phyloP scores from a whole-genome alignment of 768 basidiomycete species.

The Hygrocybe coccinea region DNA sequence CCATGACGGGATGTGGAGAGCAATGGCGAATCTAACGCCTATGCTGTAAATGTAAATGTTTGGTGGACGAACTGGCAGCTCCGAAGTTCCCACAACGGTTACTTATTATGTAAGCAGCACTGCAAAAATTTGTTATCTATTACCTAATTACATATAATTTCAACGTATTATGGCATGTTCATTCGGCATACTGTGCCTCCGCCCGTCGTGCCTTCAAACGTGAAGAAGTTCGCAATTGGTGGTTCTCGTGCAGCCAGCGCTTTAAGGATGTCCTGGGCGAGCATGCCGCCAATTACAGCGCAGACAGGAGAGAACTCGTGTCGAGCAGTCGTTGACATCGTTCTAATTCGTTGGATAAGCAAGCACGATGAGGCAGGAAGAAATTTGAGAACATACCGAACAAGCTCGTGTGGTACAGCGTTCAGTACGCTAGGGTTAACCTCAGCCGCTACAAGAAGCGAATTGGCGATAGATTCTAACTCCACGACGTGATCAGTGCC shows the following conservation, averaged over 20 bases:
- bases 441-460: conserved; percentile 53
- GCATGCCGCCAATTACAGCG: conserved; percentile 90
- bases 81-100: no score
- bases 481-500: conserved; percentile 44
- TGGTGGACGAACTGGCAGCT: not conserved
- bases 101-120: no score
- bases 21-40: not conserved
- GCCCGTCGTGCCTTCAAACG: conserved; percentile 81
- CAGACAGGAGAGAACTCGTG: conserved; percentile 91
- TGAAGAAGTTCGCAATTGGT: conserved; percentile 88
- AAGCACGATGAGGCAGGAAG: conserved; percentile 5
- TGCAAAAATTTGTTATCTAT: no score
- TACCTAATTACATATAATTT: no score
- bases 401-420: conserved; percentile 50
- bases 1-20: conserved; percentile 21
- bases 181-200: conserved; percentile 62
- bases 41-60: not conserved
- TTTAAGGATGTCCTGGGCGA: conserved; percentile 93
- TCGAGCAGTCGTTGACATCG: conserved; percentile 60
- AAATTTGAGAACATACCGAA: conserved; percentile 48
- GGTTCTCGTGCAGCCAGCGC: conserved; percentile 85
- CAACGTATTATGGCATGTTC: no score
- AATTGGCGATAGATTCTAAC: conserved; percentile 60
- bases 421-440: conserved; percentile 67
- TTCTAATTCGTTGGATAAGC: conserved; percentile 37